A percentile compares a stretch with the other conserved stretches of the same genome.
These are phyloP conservation scores for Triticum urartu DNA, from an alignment of 176 grass and related monocot species.

Conservation along the genomic window DNA sequence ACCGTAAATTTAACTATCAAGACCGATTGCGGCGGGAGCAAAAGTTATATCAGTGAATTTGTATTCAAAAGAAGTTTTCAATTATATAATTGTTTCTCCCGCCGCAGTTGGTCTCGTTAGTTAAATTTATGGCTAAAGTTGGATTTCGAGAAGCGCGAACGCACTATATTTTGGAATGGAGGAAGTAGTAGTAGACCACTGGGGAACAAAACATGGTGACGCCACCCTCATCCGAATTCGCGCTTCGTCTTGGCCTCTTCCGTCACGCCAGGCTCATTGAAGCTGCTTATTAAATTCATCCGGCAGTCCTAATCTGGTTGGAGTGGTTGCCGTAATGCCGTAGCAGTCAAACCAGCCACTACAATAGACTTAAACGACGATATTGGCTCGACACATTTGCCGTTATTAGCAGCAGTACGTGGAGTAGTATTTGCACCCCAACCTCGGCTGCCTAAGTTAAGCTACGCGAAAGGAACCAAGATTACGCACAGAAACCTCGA, in stretches of 20 bases:
- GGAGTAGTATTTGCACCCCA: too few species aligned
- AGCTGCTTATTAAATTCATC: neutral
- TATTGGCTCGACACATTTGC: neutral
- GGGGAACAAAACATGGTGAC: neutral
- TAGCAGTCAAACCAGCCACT: slow-evolving; percentile 4
- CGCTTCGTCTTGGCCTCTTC: neutral
- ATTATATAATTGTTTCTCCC: too few species aligned
- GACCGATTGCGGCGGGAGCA: too few species aligned
- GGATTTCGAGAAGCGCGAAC: too few species aligned
- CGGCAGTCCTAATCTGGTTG: neutral
- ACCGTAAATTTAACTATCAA: too few species aligned
- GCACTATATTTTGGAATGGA: too few species aligned
- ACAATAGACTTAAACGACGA: neutral
- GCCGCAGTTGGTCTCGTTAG: too few species aligned
- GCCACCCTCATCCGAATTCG: neutral
- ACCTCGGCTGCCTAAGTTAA: too few species aligned
- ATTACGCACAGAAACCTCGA: too few species aligned
- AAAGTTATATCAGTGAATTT: too few species aligned
- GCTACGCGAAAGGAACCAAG: neutral
- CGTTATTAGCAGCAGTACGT: neutral
- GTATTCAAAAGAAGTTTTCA: too few species aligned
- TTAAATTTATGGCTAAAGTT: too few species aligned
- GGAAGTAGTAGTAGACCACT: neutral
- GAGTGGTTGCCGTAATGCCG: neutral
- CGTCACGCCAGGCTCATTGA: neutral